A percentile compares a stretch with the other conserved stretches of the same genome.
These are phyloP conservation scores for Pseudogymnoascus sp. DNA, from an alignment of 2,329 filamentous ascomycete genomes.

Conservation along the genomic window DNA sequence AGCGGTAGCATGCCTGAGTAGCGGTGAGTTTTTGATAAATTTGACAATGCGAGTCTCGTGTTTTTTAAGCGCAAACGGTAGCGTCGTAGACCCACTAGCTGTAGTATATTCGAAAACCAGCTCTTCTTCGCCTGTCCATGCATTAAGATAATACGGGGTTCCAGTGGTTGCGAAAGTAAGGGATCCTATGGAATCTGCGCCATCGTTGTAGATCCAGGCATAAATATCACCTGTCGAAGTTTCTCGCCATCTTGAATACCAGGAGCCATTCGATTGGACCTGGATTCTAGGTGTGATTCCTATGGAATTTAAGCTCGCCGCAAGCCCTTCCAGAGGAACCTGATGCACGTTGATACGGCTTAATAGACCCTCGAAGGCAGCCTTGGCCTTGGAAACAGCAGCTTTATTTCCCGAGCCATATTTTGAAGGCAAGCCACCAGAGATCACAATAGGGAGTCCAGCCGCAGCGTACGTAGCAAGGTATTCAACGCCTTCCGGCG, in stretches of 20 bases:
- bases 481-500: not conserved
- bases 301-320: conserved; percentile 26
- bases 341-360: conserved; percentile 30
- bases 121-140: conserved; percentile 35
- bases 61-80: conserved; percentile 31
- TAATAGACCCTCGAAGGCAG: conserved; percentile 14
- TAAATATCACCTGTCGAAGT: conserved; percentile 23
- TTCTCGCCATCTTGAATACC: conserved; percentile 34
- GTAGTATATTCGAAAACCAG: conserved; percentile 29
- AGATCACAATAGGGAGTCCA: not conserved
- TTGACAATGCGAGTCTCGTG: conserved; percentile 35
- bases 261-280: conserved; percentile 26
- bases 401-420: not conserved
- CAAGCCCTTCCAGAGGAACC: conserved; percentile 26
- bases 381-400: not conserved
- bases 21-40: not conserved
- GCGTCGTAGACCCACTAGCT: conserved; percentile 14
- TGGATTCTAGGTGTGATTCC: conserved; percentile 28
- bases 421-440: conserved; percentile 22
- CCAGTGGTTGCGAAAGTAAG: conserved; percentile 28
- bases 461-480: not conserved
- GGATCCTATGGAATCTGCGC: conserved; percentile 16
- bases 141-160: conserved; percentile 33
- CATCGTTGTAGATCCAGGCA: conserved; percentile 35
- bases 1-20: not conserved